A percentile compares a stretch with the other conserved stretches of the same genome.
These are phyloP conservation scores for Simmondsia chinensis DNA, from an alignment of 148 eudicot species.

Conservation along the genomic window DNA sequence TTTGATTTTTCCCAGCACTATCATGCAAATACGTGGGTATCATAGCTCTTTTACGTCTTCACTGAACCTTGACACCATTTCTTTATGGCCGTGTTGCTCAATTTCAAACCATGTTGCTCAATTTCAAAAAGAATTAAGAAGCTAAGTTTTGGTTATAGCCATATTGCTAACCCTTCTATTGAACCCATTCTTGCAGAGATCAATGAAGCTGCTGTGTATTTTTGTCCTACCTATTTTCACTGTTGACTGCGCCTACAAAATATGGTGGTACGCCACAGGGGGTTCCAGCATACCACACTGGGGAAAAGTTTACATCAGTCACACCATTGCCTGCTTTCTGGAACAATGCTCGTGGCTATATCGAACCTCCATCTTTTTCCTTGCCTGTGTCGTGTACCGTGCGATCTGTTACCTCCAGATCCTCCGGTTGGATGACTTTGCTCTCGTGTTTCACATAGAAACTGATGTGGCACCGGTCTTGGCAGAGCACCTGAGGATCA, in stretches of 20 bases:
- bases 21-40: no score
- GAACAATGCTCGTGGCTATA: conserved; percentile 76
- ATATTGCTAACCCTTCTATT: no score
- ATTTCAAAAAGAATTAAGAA: no score
- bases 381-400: conserved; percentile 73
- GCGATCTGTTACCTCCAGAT: conserved; percentile 72
- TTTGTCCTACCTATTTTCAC: conserved; percentile 70
- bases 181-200: conserved; percentile 41
- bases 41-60: no score
- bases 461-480: conserved; percentile 61
- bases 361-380: conserved; percentile 59
- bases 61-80: no score
- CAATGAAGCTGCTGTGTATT: conserved; percentile 50
- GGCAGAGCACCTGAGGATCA: conserved; percentile 60
- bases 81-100: no score
- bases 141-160: no score
- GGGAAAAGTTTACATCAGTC: conserved; percentile 36
- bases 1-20: no score
- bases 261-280: conserved; percentile 89
- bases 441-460: conserved; percentile 57
- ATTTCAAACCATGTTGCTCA: no score
- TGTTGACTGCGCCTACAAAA: conserved; percentile 54
- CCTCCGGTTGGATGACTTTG: conserved; percentile 72
- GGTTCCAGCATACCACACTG: conserved; percentile 50
- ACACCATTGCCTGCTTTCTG: conserved; percentile 43